Evolutionary conservation across 2,329 filamentous ascomycete genomes (phyloP), one percentile per base, ranked within the genome.

Genomic region (Endothia cerciana): DNA sequence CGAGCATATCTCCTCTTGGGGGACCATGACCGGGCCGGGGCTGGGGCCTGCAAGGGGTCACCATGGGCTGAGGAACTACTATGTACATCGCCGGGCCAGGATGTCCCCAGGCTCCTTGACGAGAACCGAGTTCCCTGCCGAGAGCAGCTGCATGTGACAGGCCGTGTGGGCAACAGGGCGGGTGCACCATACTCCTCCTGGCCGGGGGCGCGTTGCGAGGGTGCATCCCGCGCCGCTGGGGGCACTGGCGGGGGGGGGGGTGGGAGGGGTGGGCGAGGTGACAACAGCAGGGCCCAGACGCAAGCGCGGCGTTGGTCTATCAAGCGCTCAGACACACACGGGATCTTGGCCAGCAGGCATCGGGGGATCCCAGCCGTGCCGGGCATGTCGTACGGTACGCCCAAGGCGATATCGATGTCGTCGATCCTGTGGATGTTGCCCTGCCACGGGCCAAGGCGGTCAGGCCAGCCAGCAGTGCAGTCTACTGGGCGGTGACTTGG

Each of bases 401-500:
- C n/a, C n/a, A n/a, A n/a, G n/a, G n/a, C n/a, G n/a, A n/a, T n/a
- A 28, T 51, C 22, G 47, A 11, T 51, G 22, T 19, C 25, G 45
- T 11, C 25, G 45, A 47, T 47, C 45, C 45, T 47, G 45, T 47
- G 45, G 45, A 47, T 47, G 45, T 47, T 10, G 45, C n/a, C n/a
- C n/a, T n/a, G n/a, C n/a, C n/a, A n/a, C n/a, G 13, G 7, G 47
- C 47, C n/a, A 15, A 51, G 47, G 47, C 47, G 47, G 47, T 51
- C 47, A 51, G 25, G 47, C 22, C 25, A 51, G 47, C 13, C 25
- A 5, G 11, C 22, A 51, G 45, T 49, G n/a, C 47, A 13, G 13
- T n/a, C 25, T 51, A 17, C 47, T 17, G 22, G 22, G 47, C 11
- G 22, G 47, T 25, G 45, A 49, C 45, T 25, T 10, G 45, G 25